These are phyloP conservation scores for Podila horticola DNA, from an alignment of 192 early-diverging fungal genomes.

Conservation along the genomic window DNA sequence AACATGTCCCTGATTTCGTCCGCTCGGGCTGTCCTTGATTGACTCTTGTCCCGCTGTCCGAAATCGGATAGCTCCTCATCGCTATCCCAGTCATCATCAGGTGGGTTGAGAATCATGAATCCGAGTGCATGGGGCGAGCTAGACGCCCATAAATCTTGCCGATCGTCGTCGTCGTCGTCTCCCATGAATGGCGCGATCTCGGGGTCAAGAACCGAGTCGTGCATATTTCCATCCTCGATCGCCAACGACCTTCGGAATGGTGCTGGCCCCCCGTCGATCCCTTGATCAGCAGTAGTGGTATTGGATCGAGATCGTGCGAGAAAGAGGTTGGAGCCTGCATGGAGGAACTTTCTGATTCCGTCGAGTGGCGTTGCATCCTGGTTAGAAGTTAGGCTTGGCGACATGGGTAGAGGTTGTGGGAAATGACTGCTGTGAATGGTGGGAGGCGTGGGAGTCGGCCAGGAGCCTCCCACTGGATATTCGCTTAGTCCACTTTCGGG, in stretches of 20 bases:
- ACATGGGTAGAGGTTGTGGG: slow-evolving; percentile 44
- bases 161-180: slow-evolving; percentile 67
- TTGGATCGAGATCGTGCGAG: slow-evolving; percentile 56
- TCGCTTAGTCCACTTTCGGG: slow-evolving; percentile 25
- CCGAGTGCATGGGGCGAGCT: slow-evolving; percentile 49
- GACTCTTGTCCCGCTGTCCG: slow-evolving; percentile 38
- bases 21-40: slow-evolving; percentile 30
- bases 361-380: slow-evolving; percentile 37
- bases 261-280: slow-evolving; percentile 21
- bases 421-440: slow-evolving; percentile 46
- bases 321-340: slow-evolving; percentile 50
- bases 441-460: slow-evolving; percentile 29
- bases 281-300: slow-evolving; percentile 43
- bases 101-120: slow-evolving; percentile 30
- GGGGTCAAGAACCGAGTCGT: slow-evolving; percentile 61
- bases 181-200: slow-evolving; percentile 69
- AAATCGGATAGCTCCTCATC: slow-evolving; percentile 57
- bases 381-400: slow-evolving; percentile 12
- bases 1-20: slow-evolving; percentile 66
- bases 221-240: slow-evolving; percentile 43
- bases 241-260: slow-evolving; percentile 60
- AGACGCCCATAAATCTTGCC: slow-evolving; percentile 51
- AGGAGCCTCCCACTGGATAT: slow-evolving; percentile 21
- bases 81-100: slow-evolving; percentile 28
- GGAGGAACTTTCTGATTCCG: slow-evolving; percentile 45